These are phyloP conservation scores for Passalora sequoiae DNA, from an alignment of 2,329 filamentous ascomycete species.

Conservation along the genomic window DNA sequence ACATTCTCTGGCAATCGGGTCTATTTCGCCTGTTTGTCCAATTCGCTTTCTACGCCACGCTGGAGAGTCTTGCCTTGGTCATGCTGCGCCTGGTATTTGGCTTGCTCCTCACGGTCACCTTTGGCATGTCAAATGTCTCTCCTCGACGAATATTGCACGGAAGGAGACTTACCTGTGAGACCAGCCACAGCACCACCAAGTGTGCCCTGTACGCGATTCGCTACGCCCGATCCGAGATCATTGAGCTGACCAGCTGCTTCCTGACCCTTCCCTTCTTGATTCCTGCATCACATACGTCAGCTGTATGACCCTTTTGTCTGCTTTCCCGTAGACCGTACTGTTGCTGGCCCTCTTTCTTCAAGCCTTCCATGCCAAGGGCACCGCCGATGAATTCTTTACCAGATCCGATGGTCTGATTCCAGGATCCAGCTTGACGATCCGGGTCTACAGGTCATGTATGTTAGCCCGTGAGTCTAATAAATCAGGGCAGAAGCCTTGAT, in stretches of 20 bases:
- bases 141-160: constrained; percentile 42
- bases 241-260: constrained; percentile 77
- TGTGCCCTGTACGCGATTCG: constrained; percentile 45
- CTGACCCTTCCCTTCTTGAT: constrained; percentile 70
- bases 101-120: constrained; percentile 43
- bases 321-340: no score
- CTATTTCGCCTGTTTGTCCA: constrained; percentile 64
- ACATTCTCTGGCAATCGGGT: no score
- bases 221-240: constrained; percentile 63
- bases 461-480: no score
- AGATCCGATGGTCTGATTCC: constrained; percentile 85
- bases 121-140: not conserved
- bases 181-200: constrained; percentile 67
- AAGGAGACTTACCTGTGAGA: constrained; percentile 53
- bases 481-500: no score
- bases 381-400: constrained; percentile 78
- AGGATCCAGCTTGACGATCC: constrained; percentile 65
- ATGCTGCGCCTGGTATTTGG: constrained; percentile 63
- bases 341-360: constrained; percentile 68
- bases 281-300: constrained; percentile 48
- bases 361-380: constrained; percentile 65
- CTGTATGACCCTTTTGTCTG: not conserved
- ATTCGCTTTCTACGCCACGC: constrained; percentile 74
- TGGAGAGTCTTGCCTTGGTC: constrained; percentile 79
- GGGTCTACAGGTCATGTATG: no score